Base-by-base conservation (phyloP, 345 rosid species). In the Citrus glauca region DNA sequence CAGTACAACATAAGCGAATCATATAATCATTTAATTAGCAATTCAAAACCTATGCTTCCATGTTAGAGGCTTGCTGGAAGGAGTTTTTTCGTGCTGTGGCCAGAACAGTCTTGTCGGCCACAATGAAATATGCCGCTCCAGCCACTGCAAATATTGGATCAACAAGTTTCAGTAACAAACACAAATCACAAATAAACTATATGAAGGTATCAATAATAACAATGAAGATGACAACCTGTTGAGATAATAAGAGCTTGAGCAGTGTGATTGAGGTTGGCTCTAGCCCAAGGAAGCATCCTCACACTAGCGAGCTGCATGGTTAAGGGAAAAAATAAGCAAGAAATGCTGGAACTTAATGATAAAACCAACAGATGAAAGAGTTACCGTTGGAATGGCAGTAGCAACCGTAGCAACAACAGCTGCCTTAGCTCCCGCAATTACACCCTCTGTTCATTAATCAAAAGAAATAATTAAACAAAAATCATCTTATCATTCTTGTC, bases 211-310 rank as follows among this genome's bases (percentile, higher is more conserved):
- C 3, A 19, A 2, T 13, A 45, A 45, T 45, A 24, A 45, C 22
- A 66, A n/a, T 28, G 40, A 50, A 56, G 76, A 59, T n/a, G 24
- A 50, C 24, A 55, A 56, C 93, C 93, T 79, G 92, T 84, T 71
- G 96, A 93, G 71, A 95, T 76, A 59, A 95, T 88, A 73, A 95
- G 99, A 79, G 99, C 99, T 81, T 95, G 99, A 76, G 98, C 98
- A 24, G 98, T 89, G 86, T 81, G 93, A 81, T 93, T 95, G 64
- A 95, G 94, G 82, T 93, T 86, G 63, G 89, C 91, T 72, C 89
- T 93, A 3, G 98, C 99, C 99, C 98, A 90, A 0, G 98, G 98
- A 79, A 89, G 79, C 89, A 88, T 87, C 79, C 91, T 87, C 28
- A 72, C 96, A 80, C 91, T 89, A 5, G 87, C 98, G 86, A 95